Conservation (phyloP, 192 early-diverging fungal genomes). For the Borealophlyctis nickersoniae region DNA sequence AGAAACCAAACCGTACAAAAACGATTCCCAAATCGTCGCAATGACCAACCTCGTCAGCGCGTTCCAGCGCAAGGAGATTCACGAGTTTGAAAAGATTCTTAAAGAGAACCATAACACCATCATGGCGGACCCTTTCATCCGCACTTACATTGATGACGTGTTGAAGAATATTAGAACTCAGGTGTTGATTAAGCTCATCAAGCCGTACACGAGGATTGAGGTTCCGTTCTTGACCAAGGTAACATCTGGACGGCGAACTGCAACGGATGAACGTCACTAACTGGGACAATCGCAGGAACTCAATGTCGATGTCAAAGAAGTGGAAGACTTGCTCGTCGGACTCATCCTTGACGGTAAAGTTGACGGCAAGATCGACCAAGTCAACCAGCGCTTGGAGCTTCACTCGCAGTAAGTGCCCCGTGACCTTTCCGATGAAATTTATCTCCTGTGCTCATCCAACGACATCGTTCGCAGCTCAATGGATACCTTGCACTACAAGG, state of each 20-base stretch:
- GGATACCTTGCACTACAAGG: constrained; percentile 62
- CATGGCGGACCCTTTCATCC: constrained; percentile 87
- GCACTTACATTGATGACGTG: constrained; percentile 86
- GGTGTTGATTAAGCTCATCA: constrained; percentile 78
- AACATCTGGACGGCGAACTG: not conserved
- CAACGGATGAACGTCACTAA: constrained; percentile 2
- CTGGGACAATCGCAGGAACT: constrained; percentile 53
- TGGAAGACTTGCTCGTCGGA: constrained; percentile 80
- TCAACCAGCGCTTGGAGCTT: constrained; percentile 73
- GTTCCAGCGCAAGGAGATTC: constrained; percentile 84
- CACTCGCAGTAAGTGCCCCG: constrained; percentile 57
- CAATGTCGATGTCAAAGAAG: constrained; percentile 71
- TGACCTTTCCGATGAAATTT: not conserved
- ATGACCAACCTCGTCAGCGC: constrained; percentile 90
- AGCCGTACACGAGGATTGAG: constrained; percentile 90
- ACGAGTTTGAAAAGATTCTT: constrained; percentile 85
- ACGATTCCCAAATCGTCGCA: constrained; percentile 86
- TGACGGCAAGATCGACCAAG: constrained; percentile 85
- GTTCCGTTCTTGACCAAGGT: constrained; percentile 77
- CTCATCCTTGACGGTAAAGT: constrained; percentile 89
- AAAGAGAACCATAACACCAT: constrained; percentile 69
- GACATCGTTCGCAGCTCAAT: constrained; percentile 43
- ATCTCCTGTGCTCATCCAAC: not conserved
- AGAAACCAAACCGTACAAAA: constrained; percentile 92
- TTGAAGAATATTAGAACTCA: constrained; percentile 90